Evolutionary conservation across 2,329 filamentous ascomycete species (phyloP), one percentile per base, ranked within the genome.

Genomic region (Phialocephala subalpina): DNA sequence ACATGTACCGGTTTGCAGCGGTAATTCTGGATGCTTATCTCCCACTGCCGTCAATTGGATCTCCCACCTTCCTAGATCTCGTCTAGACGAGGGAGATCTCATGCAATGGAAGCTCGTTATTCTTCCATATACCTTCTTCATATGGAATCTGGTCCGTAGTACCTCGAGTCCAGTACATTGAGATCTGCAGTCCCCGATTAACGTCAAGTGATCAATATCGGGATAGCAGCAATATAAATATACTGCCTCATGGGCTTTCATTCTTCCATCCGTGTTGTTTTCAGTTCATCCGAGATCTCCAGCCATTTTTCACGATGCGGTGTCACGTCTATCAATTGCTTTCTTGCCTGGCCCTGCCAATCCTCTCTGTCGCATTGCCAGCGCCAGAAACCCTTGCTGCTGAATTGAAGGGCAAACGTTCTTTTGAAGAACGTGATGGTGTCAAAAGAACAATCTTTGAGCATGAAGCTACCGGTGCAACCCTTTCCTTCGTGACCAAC

Each of bases 401-500:
- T 35, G 60, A 64, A 45, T 40, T 70, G 35, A 69, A 67, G 65
- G 75, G 76, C 55, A 78, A 78, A 63, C 69, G 74, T 12, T 77
- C 76, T 3, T 72, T 74, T 47, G 73, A 78, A 22, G 67, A 75
- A 53, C 73, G 75, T 36, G 68, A 79, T 73, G 80, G 80, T 7
- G 73, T 77, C 38, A 79, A 77, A 3, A 81, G 81, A 69, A 82
- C 78, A 18, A 77, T 84, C 40, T 84, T 83, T 65, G 79, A 84
- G 66, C 82, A 85, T 72, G 78, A 78, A n/a, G 79, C 78, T 1
- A 83, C 82, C 1, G 78, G 77, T 47, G 78, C 80, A 0, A 80
- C 74, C 29, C 69, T 86, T 53, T 78, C 82, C 25, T 84, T 81
- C 63, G 82, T 86, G 29, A 81, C 79, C 27, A 84, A 86, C 69